Evolutionary conservation across 805 yeast genomes (phyloP), one percentile per base, ranked within the genome.

Genomic region (Torulaspora delbrueckii): DNA sequence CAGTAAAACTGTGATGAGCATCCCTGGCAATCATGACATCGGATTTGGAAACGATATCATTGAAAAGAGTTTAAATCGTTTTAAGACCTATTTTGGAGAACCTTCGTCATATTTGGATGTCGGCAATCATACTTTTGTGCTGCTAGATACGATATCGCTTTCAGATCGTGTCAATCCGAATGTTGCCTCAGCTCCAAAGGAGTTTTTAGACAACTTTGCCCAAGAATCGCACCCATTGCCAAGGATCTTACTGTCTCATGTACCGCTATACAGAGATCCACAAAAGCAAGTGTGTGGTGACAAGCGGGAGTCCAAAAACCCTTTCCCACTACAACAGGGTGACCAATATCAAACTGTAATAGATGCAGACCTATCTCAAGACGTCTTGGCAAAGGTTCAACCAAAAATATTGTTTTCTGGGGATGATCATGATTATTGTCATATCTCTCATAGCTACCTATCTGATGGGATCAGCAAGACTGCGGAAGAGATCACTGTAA

Each of bases 401-500:
- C 99, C 99, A 0, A 71, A 71, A 12, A 64, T 82, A 8, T 73
- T 86, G 3, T 86, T 89, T 59, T 80, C 95, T 5, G 99, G 99
- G 1, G 99, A 93, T 63, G 99, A 93, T 63, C 99, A 93, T 68
- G 99, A 93, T 63, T 89, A 87, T 56, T 93, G 99, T 63, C 87
- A 85, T 53, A 75, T 84, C 25, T 67, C 68, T 16, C 97, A 91
- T 61, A 32, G 52, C 8, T 60, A 68, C 47, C 52, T 52, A 0
- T 40, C 44, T 1, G 47, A 55, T 35, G 60, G 59, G 10, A 63
- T 60, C 1, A 46, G 51, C 0, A 50, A 53, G 31, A 56, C 52
- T 2, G 72, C 79, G 2, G 82, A 82, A 42, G 99, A 93, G 62
- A 79, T 84, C 52, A 87, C 96, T 0, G 89, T 90, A 24, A 93